These are phyloP conservation scores for Jacaranda mimosifolia DNA, from an alignment of 257 asterid species.

Conservation along the genomic window DNA sequence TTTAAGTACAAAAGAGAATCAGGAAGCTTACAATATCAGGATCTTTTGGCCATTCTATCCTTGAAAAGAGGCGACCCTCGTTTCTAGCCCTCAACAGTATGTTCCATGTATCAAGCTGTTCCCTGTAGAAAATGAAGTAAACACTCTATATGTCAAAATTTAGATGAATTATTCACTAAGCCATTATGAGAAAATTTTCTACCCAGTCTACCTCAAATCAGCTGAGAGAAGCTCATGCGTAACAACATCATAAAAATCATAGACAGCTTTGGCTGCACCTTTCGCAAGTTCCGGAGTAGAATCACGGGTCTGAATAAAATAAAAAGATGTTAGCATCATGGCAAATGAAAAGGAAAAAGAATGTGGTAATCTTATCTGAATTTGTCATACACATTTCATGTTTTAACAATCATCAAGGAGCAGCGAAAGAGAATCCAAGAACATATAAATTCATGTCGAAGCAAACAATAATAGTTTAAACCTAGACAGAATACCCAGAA, in stretches of 20 bases:
- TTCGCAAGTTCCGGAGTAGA: constrained; percentile 85
- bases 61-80: constrained; percentile 93
- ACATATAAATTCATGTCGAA: neutral
- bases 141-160: neutral
- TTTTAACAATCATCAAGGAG: constrained; percentile 25
- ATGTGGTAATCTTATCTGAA: constrained; percentile 17
- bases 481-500: constrained; percentile 26
- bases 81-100: constrained; percentile 89
- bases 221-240: constrained; percentile 87
- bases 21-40: constrained; percentile 72
- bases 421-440: constrained; percentile 19
- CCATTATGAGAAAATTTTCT: constrained; percentile 25
- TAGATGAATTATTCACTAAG: constrained; percentile 9
- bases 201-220: constrained; percentile 75
- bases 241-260: constrained; percentile 90
- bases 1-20: constrained; percentile 13
- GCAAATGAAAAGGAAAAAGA: constrained; percentile 29
- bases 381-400: constrained; percentile 21
- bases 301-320: constrained; percentile 66
- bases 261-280: constrained; percentile 94
- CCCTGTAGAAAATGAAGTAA: constrained; percentile 59
- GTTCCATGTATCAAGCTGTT: constrained; percentile 97
- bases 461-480: constrained; percentile 29
- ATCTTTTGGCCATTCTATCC: constrained; percentile 95
- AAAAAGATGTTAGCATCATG: constrained; percentile 33